Conservation (phyloP, 352 stramenopile genomes). For the Thraustotheca clavata region DNA sequence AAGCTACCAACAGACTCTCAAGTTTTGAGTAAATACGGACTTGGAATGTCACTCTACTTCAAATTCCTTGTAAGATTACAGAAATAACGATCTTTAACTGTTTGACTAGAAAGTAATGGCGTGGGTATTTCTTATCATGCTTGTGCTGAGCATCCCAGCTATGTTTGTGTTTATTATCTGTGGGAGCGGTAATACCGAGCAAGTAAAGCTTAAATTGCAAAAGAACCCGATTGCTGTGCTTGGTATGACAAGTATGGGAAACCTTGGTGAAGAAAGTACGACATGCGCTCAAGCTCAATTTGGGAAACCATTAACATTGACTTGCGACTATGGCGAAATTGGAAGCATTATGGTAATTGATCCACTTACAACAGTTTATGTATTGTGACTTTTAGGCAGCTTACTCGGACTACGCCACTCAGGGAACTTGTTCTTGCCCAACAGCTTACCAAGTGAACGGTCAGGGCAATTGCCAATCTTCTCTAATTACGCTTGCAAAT, state of each 20-base stretch:
- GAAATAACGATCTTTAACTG: neutral
- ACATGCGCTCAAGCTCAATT: slow-evolving; percentile 53
- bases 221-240: slow-evolving; percentile 52
- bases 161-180: slow-evolving; percentile 59
- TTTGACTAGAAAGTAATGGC: slow-evolving; percentile 49
- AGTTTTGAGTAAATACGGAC: slow-evolving; percentile 65
- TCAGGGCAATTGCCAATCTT: slow-evolving; percentile 43
- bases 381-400: slow-evolving; percentile 30
- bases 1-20: slow-evolving; percentile 58
- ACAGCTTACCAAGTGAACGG: slow-evolving; percentile 48
- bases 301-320: slow-evolving; percentile 42
- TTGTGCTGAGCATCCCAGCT: slow-evolving; percentile 47
- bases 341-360: slow-evolving; percentile 39
- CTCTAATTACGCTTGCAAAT: slow-evolving; percentile 20
- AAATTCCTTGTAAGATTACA: slow-evolving; percentile 47
- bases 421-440: slow-evolving; percentile 58
- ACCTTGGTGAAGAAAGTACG: slow-evolving; percentile 58
- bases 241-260: slow-evolving; percentile 69
- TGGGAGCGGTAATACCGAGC: slow-evolving; percentile 40
- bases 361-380: neutral
- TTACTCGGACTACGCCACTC: slow-evolving; percentile 51
- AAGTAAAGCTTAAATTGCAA: slow-evolving; percentile 54
- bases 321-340: slow-evolving; percentile 60
- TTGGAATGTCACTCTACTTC: slow-evolving; percentile 77
- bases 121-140: slow-evolving; percentile 74